phyloP scores from a whole-genome alignment of 495 filamentous ascomycete genomes.

The Aspergillus taichungensis region DNA sequence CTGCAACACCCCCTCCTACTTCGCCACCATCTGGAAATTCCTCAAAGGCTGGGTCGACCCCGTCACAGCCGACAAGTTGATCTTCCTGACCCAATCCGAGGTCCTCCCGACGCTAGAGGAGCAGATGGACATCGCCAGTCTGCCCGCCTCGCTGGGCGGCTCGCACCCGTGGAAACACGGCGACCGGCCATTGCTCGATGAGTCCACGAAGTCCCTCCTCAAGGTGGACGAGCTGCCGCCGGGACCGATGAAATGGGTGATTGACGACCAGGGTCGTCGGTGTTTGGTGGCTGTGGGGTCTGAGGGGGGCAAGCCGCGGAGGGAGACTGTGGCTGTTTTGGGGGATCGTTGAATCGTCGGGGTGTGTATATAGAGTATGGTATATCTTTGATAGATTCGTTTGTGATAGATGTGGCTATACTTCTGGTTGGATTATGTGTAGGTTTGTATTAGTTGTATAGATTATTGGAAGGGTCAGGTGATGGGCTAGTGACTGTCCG shows the following conservation, averaged over 20 bases:
- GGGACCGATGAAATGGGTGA: background rate
- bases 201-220: background rate
- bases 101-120: slow-evolving; percentile 11
- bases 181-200: slow-evolving; percentile 16
- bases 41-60: slow-evolving; percentile 21
- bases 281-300: background rate
- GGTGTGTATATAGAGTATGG: too few relatives aligned
- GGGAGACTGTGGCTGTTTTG: too few relatives aligned
- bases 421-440: too few relatives aligned
- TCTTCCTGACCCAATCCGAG: slow-evolving; percentile 8
- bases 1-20: slow-evolving; percentile 21
- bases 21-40: slow-evolving; percentile 17
- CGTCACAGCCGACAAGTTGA: slow-evolving; percentile 20
- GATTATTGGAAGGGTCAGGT: too few relatives aligned
- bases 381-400: too few relatives aligned
- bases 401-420: too few relatives aligned
- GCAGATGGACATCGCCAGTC: slow-evolving; percentile 15
- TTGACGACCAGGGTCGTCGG: background rate
- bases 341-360: too few relatives aligned
- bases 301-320: too few relatives aligned
- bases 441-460: too few relatives aligned
- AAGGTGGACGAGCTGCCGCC: background rate
- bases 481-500: too few relatives aligned
- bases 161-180: slow-evolving; percentile 13
- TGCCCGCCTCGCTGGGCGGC: slow-evolving; percentile 18